Percentiles rank a stretch among this genome's conserved stretches.
phyloP scores from a whole-genome alignment of 1,284 basidiomycete genomes.

The Paramarasmius palmivorus region DNA sequence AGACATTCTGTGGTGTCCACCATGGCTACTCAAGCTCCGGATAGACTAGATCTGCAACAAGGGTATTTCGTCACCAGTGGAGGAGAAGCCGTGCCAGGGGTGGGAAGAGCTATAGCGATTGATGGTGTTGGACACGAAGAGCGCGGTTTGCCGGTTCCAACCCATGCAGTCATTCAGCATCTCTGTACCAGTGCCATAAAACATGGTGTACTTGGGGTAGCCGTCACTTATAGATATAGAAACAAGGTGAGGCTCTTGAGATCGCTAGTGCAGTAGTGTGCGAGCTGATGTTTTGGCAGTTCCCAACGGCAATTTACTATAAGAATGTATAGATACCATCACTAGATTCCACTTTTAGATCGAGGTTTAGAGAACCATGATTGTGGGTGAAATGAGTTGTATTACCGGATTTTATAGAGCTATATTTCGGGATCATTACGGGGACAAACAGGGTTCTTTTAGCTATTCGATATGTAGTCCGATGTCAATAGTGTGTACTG shows the following conservation, averaged over 20 bases:
- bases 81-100: neutral
- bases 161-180: neutral
- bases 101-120: neutral
- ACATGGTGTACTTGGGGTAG: neutral
- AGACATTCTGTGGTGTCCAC: no score
- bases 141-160: neutral
- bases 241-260: neutral
- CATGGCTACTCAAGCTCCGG: neutral
- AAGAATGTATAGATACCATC: neutral
- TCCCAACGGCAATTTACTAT: conserved; percentile 1
- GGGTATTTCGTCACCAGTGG: neutral
- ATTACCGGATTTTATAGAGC: no score
- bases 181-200: conserved; percentile 4
- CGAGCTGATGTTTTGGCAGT: neutral
- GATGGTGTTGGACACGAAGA: neutral
- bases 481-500: no score
- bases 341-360: no score
- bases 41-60: neutral
- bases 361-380: no score
- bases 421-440: no score
- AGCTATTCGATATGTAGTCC: no score
- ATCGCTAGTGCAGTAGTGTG: neutral
- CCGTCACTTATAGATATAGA: neutral
- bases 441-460: no score
- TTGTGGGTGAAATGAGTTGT: no score